These are phyloP conservation scores for Ogataea sp. DNA, from an alignment of 805 yeast species.

Conservation along the genomic window DNA sequence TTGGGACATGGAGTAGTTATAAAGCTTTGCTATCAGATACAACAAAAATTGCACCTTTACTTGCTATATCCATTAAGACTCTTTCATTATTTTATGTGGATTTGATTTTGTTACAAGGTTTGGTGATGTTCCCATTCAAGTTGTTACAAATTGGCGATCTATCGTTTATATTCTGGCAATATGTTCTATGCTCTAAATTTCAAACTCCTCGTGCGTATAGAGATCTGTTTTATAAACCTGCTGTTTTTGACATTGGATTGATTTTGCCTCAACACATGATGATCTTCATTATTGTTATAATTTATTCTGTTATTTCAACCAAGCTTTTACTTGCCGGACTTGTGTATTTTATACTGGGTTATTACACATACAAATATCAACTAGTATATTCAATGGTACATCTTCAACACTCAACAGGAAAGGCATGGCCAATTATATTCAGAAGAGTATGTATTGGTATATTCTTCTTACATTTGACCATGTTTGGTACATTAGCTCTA, in stretches of 20 bases:
- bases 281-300: slow-evolving; percentile 49
- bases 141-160: slow-evolving; percentile 50
- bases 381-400: slow-evolving; percentile 53
- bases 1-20: slow-evolving; percentile 56
- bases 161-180: slow-evolving; percentile 33
- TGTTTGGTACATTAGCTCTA: slow-evolving; percentile 56
- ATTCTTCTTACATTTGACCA: slow-evolving; percentile 48
- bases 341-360: slow-evolving; percentile 47
- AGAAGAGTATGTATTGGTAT: slow-evolving; percentile 48
- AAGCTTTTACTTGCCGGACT: slow-evolving; percentile 53
- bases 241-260: slow-evolving; percentile 52
- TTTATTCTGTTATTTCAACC: slow-evolving; percentile 54
- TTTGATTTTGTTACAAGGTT: slow-evolving; percentile 62
- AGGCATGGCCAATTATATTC: slow-evolving; percentile 59
- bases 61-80: slow-evolving; percentile 44
- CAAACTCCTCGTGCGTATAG: slow-evolving; percentile 47
- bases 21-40: slow-evolving; percentile 51
- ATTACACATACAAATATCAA: slow-evolving; percentile 55
- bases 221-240: slow-evolving; percentile 46
- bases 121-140: slow-evolving; percentile 54
- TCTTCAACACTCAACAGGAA: slow-evolving; percentile 59
- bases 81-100: slow-evolving; percentile 49
- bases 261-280: slow-evolving; percentile 55
- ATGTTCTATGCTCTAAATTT: slow-evolving; percentile 25
- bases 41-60: slow-evolving; percentile 46